Conservation (phyloP, 2,329 filamentous ascomycete genomes). For the Hymenoscyphus occultus region DNA sequence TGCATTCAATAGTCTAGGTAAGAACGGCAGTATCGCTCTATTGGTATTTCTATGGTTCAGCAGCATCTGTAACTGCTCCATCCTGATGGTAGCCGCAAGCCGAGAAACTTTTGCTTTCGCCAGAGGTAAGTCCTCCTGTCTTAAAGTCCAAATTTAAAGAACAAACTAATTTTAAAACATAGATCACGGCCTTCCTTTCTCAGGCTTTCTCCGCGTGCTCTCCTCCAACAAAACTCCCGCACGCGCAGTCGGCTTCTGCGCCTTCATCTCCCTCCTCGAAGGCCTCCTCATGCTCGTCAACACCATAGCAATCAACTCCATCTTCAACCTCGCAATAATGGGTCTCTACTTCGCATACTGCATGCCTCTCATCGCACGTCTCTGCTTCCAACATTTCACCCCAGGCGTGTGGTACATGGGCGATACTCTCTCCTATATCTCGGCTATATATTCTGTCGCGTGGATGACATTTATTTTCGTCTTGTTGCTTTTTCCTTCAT, state of each 20-base stretch:
- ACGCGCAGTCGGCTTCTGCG: conserved; percentile 34
- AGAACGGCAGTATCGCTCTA: conserved; percentile 45
- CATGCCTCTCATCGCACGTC: conserved; percentile 34
- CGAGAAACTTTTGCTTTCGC: conserved; percentile 36
- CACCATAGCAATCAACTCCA: conserved; percentile 36
- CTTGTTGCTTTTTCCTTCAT: conserved; percentile 33
- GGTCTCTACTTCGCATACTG: conserved; percentile 38
- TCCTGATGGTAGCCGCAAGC: conserved; percentile 36
- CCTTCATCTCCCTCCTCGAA: conserved; percentile 30
- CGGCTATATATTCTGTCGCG: conserved; percentile 29
- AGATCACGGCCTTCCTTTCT: conserved; percentile 36
- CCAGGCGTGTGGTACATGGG: conserved; percentile 37
- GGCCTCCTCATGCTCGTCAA: conserved; percentile 37
- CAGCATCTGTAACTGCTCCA: conserved; percentile 35
- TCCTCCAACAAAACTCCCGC: conserved; percentile 33
- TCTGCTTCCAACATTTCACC: conserved; percentile 32
- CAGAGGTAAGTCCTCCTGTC: conserved; percentile 24
- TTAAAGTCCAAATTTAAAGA: neutral
- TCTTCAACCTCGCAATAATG: conserved; percentile 38
- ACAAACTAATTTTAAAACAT: neutral
- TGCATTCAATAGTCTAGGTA: conserved; percentile 56
- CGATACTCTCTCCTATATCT: conserved; percentile 29
- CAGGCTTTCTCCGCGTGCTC: conserved; percentile 32
- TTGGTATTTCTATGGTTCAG: conserved; percentile 34
- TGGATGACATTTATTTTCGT: conserved; percentile 38